These are phyloP conservation scores for Nemania sp. DNA, from an alignment of 2,329 filamentous ascomycete genomes.

Conservation along the genomic window DNA sequence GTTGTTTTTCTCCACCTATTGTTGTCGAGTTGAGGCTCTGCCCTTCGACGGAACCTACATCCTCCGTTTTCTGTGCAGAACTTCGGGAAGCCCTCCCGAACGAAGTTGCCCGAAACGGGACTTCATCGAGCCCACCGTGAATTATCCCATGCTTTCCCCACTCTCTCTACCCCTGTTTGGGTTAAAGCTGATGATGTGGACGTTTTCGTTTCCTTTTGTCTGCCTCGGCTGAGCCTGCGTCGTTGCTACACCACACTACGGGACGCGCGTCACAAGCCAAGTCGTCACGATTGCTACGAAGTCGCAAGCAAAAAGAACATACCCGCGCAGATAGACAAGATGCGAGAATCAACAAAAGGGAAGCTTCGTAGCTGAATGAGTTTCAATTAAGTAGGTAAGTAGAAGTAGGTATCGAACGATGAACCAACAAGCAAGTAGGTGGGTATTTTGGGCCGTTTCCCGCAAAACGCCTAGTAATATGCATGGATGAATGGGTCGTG, in stretches of 20 bases:
- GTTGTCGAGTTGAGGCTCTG: slow-evolving; percentile 20
- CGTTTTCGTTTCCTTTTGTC: background rate
- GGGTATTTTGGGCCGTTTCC: slow-evolving; percentile 18
- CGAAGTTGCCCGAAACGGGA: background rate
- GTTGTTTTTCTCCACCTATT: slow-evolving; percentile 24
- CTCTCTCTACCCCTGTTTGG: no score
- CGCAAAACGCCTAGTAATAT: slow-evolving; percentile 18
- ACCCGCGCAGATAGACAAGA: background rate
- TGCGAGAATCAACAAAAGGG: background rate
- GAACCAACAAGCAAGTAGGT: slow-evolving; percentile 12
- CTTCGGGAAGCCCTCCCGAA: background rate
- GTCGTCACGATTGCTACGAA: background rate
- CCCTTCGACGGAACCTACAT: slow-evolving; percentile 20
- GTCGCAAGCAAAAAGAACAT: background rate
- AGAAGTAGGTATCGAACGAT: slow-evolving; percentile 6
- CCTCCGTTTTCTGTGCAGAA: slow-evolving; percentile 10
- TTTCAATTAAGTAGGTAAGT: slow-evolving; percentile 23
- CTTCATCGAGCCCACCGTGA: no score
- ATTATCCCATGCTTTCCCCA: no score
- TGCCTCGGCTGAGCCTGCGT: no score
- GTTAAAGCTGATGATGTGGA: background rate
- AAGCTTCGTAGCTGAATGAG: background rate
- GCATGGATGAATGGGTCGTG: slow-evolving; percentile 17
- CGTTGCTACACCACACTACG: background rate
- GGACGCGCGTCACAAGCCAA: background rate